Base-by-base conservation (phyloP, 129 eudicot species). In the Escallonia rubra region DNA sequence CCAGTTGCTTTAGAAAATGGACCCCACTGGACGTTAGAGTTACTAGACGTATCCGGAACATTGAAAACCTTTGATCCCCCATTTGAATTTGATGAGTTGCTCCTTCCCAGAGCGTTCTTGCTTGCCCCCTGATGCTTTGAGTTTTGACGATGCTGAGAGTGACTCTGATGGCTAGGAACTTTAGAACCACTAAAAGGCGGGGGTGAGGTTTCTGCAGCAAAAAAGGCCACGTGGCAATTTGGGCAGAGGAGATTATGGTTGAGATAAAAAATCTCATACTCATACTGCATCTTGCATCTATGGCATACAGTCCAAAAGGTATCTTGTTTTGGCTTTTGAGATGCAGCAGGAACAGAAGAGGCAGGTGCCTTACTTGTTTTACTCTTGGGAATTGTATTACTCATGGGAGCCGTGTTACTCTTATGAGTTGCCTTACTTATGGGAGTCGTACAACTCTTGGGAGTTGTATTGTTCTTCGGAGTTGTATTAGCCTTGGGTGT, bases 261-360 rank as follows among this genome's bases (percentile, higher is more conserved):
- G 14, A 86, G 72, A 81, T 88, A 88, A 83, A 81, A 79, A 67
- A 90, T 79, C 62, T 84, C 75, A 80, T 91, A 91, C 71, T 91
- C 97, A 40, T 88, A 91, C 56, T 91, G 97, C 91, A 88, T 86
- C 73, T 79, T 88, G 75, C 97, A 91, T 57, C 81, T 80, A 69
- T 88, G 84, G 58, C 97, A 91, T 1, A 84, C 90, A 40, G 97
- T 91, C 97, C 97, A 91, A 55, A 91, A 91, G 6, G 96, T 88
- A 56, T 59, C 60, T 23, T 10, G 69, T 11, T 74, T 78, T 63
- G 72, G 54, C 65, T 76, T 72, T 23, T 56, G 76, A 73, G 85
- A 7, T 43, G 78, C 58, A 61, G 65, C 34, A 68, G 79, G 75
- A 52, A 40, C 70, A 58, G 55, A 63, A 8, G 74, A 41, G 13